Percentiles rank a stretch among this genome's conserved stretches.
Conservation (phyloP, 495 filamentous ascomycete genomes). For the Podospora anserina region DNA sequence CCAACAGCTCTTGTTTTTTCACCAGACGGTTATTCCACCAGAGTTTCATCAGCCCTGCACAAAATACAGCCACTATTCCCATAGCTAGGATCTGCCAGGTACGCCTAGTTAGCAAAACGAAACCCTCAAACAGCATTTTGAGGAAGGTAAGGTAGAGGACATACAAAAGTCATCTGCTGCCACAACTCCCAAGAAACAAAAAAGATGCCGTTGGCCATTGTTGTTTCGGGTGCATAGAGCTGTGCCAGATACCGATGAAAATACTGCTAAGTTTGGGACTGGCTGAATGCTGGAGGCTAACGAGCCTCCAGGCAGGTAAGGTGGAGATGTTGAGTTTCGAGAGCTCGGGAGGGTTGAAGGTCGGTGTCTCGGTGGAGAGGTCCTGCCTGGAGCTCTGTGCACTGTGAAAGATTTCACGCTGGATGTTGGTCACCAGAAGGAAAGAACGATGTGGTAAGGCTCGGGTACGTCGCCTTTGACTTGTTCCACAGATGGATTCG, state of each 20-base stretch:
- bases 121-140: not conserved
- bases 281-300: conserved; percentile 6
- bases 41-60: conserved; percentile 53
- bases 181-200: conserved; percentile 78
- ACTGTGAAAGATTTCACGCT: not conserved
- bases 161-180: conserved; percentile 89
- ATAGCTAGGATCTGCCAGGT: conserved; percentile 41
- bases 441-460: not conserved
- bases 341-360: not conserved
- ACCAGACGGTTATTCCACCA: conserved; percentile 62
- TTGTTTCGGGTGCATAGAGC: conserved; percentile 1
- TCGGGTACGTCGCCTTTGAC: not conserved
- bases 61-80: conserved; percentile 51
- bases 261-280: conserved; percentile 6
- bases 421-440: not conserved
- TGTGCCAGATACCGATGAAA: conserved; percentile 12
- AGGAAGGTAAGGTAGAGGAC: conserved; percentile 32
- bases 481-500: not conserved
- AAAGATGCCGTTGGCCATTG: conserved; percentile 49
- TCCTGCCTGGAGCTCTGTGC: not conserved
- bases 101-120: conserved; percentile 23
- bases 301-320: conserved; percentile 1
- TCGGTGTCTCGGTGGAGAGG: not conserved
- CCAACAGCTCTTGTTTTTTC: conserved; percentile 61
- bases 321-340: not conserved